Base-by-base conservation (phyloP, 2,329 filamentous ascomycete genomes). In the Septoria petroselini region DNA sequence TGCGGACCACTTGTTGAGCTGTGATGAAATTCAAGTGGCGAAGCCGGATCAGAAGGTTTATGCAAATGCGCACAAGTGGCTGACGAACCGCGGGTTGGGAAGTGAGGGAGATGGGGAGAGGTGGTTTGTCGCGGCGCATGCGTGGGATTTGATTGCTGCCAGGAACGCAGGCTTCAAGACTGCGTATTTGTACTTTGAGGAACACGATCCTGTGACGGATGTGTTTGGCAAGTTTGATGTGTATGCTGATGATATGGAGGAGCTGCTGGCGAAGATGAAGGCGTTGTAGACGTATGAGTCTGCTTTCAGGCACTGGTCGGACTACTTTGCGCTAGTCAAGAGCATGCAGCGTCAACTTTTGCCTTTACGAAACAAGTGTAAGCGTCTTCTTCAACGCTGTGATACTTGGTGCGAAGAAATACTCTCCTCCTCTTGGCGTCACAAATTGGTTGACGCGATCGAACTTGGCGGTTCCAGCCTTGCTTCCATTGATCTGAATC, bases 361-460 rank as follows among this genome's bases (percentile, higher is more conserved):
- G n/a, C n/a, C n/a, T 29, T 11, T 7, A 17, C 5, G 30, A 5
- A n/a, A 33, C 30, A 33, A 33, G 30, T n/a, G 30, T 33, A 9
- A 38, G 35, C 7, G 18, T 21, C 35, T 8, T 41, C 21, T 41
- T 41, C 7, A 60, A 31, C 12, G 53, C 54, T 21, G 59, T 46
- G 30, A 74, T 68, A 3, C 68, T 71, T 4, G 72, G 72, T 11
- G 70, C 64, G 57, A 75, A 75, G 63, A 74, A 73, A 43, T 74
- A 74, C 47, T 74, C 72, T 3, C 73, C 73, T 12, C 73, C 72
- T 25, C 61, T 67, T 1, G 68, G 63, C 31, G 70, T 56, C 2
- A 74, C 71, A 68, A 72, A 74, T 46, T 58, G 60, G 34, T 55
- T 51, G 17, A 58, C 44, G 12, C 53, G 53, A 15, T 48, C 25